phyloP scores from a whole-genome alignment of 352 stramenopile genomes.

The Pythium oligandrum region DNA sequence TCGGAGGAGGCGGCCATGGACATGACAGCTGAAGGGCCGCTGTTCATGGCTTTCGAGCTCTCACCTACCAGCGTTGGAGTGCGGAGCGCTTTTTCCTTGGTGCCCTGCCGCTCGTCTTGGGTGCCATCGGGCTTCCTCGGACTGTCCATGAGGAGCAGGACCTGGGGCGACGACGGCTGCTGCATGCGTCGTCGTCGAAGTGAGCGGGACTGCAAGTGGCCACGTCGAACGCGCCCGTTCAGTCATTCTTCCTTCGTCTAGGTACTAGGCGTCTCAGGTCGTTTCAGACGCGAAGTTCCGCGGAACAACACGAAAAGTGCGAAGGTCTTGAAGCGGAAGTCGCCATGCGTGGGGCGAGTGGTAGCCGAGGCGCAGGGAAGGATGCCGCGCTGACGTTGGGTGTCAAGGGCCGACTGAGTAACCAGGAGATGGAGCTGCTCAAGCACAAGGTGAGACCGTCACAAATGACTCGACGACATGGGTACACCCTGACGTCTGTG shows the following conservation, averaged over 20 bases:
- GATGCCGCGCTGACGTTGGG: conserved; percentile 12
- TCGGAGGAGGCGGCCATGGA: conserved; percentile 13
- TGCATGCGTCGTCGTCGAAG: background rate
- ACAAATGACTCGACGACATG: background rate
- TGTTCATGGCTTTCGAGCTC: background rate
- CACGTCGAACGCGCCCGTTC: too few relatives aligned
- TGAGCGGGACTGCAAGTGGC: too few relatives aligned
- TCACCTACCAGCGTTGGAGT: conserved; percentile 2
- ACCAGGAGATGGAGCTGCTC: conserved; percentile 69
- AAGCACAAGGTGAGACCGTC: conserved; percentile 27
- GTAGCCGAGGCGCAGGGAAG: too few relatives aligned
- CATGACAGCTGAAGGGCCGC: background rate
- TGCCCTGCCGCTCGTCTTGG: background rate
- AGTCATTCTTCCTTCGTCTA: too few relatives aligned
- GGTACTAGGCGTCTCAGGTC: too few relatives aligned
- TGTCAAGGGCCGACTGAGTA: conserved; percentile 48
- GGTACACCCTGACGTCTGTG: background rate
- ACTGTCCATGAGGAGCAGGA: conserved; percentile 21
- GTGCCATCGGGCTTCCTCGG: conserved; percentile 11
- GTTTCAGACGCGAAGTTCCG: too few relatives aligned
- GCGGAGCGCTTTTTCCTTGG: background rate
- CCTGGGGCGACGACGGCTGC: background rate
- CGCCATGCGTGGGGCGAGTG: too few relatives aligned
- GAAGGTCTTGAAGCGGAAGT: too few relatives aligned
- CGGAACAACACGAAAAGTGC: too few relatives aligned